A percentile compares a stretch with the other conserved stretches of the same genome.
These are phyloP conservation scores for Arthrobotrys musiformis DNA, from an alignment of 2,329 filamentous ascomycete genomes.

Conservation along the genomic window DNA sequence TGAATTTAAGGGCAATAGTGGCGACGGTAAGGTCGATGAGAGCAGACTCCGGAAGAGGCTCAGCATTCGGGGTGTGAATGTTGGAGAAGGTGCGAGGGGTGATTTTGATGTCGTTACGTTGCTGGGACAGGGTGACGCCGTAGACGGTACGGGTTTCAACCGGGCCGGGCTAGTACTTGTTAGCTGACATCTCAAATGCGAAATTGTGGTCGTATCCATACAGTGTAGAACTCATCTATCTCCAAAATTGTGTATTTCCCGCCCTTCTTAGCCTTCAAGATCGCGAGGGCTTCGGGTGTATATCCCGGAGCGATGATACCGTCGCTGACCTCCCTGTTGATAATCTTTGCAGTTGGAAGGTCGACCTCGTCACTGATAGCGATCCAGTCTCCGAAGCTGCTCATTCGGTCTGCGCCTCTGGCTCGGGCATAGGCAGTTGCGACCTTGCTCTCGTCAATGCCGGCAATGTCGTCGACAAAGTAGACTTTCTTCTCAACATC, in stretches of 20 bases:
- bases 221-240: slow-evolving; percentile 85
- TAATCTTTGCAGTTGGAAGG: slow-evolving; percentile 93
- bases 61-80: slow-evolving; percentile 86
- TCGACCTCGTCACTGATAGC: slow-evolving; percentile 92
- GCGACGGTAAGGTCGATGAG: slow-evolving; percentile 91
- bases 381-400: slow-evolving; percentile 96
- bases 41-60: slow-evolving; percentile 79
- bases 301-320: slow-evolving; percentile 94
- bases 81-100: slow-evolving; percentile 84
- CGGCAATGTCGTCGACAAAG: slow-evolving; percentile 95
- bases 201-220: neutral
- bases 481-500: slow-evolving; percentile 95
- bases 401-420: slow-evolving; percentile 96
- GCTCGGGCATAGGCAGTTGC: slow-evolving; percentile 97
- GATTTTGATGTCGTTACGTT: slow-evolving; percentile 91
- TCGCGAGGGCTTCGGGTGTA: slow-evolving; percentile 83
- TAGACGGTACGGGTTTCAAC: slow-evolving; percentile 88
- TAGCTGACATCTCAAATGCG: neutral
- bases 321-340: slow-evolving; percentile 96
- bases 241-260: slow-evolving; percentile 96
- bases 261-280: slow-evolving; percentile 97
- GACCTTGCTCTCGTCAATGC: slow-evolving; percentile 83
- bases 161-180: slow-evolving; percentile 66
- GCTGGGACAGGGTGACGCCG: slow-evolving; percentile 86
- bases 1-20: slow-evolving; percentile 98